Evolutionary conservation across 306 rosid species (phyloP), one percentile per base, ranked within the genome.

Genomic region (Quercus aquifolioides): DNA sequence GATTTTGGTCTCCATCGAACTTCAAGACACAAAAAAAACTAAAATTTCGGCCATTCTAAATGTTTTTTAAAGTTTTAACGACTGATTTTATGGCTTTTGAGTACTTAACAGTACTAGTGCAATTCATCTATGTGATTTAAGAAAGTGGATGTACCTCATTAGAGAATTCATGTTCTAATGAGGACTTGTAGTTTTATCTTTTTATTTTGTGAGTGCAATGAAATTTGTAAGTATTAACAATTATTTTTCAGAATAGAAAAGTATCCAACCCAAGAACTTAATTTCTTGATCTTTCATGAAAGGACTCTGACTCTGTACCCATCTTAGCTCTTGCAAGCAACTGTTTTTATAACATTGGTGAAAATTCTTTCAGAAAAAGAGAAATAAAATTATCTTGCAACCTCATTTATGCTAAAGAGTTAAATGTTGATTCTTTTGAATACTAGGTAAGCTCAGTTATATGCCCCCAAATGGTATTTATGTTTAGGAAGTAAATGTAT

Each of bases 381-480:
- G 11, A 41, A 41, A 41, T 41, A 12, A 79, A 68, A 60, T 23
- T 49, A 12, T 74, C 54, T n/a, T 33, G 43, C 75, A 4, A 12
- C 6, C 43, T 43, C 74, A 31, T 69, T 7, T 41, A 41, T 8
- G 46, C 12, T 41, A 3, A 57, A 25, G n/a, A 56, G 35, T 28
- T 70, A 43, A 60, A 17, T 68, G 25, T 77, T 80, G 62, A 52
- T 77, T 26, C 31, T 74, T 87, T 65, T 78, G 67, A 79, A 75
- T 54, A 79, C 54, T 69, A 95, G 98, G 99, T 95, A 89, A 92
- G 98, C 82, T 85, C 97, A 55, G 75, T 57, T 23, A 23, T 21
- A 4, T 23, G 65, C 18, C 30, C 26, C 23, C 15, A 10, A 11
- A 59, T 9, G 15, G 65, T 20, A 59, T 59, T 20, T 58, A 20